Evolutionary conservation across 2,329 filamentous ascomycete genomes (phyloP).

Genomic region (Beauveria varroae): DNA sequence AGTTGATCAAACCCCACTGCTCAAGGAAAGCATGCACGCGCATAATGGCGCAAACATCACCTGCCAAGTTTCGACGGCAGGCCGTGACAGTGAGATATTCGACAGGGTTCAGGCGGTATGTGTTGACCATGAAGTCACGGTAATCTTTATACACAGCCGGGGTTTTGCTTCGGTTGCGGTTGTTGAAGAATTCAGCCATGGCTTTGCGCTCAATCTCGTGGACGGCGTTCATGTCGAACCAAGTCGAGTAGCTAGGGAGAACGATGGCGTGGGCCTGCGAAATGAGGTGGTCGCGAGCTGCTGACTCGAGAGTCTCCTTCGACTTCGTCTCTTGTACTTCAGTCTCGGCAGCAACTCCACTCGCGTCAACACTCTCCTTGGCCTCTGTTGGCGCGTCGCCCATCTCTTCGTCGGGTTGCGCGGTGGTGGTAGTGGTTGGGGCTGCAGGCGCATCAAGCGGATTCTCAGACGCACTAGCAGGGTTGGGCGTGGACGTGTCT

Average conservation of each 20-base stretch:
- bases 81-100: conserved; percentile 97
- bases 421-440: conserved; percentile 42
- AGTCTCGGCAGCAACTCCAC: conserved; percentile 41
- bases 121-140: conserved; percentile 99
- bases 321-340: conserved; percentile 55
- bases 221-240: conserved; percentile 97
- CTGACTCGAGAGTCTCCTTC: conserved; percentile 75
- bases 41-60: conserved; percentile 99
- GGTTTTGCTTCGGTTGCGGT: conserved; percentile 95
- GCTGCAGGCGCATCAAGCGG: conserved; percentile 62
- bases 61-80: conserved; percentile 87
- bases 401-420: conserved; percentile 74
- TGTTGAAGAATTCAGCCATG: conserved; percentile 97
- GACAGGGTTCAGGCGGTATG: conserved; percentile 88
- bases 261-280: conserved; percentile 94
- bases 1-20: conserved; percentile 98
- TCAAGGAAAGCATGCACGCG: conserved; percentile 95
- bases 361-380: conserved; percentile 40
- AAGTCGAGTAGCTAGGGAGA: conserved; percentile 92
- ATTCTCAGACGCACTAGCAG: conserved; percentile 49
- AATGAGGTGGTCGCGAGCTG: conserved; percentile 85
- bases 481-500: conserved; percentile 52
- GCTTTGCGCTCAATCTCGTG: conserved; percentile 90
- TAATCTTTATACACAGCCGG: conserved; percentile 97
- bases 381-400: conserved; percentile 52